Evolutionary conservation across 257 asterid genomes (phyloP), one percentile per base, ranked within the genome.

Genomic region (Gentiana dahurica): DNA sequence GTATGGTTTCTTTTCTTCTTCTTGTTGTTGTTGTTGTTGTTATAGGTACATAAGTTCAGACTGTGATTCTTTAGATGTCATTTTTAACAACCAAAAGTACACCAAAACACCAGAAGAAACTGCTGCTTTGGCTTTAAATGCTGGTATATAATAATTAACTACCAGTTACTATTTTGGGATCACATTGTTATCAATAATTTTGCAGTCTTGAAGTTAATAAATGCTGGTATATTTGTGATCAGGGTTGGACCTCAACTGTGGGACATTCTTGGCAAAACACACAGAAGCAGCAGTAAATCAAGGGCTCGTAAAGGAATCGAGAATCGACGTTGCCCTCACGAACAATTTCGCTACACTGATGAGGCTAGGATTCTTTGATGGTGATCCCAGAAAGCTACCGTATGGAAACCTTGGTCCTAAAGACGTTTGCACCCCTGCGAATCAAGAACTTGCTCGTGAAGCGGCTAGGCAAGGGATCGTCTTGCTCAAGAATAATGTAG

Each of bases 341-440:
- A 88, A 92, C 78, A 87, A 85, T 45, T 83, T 78, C 24, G 90
- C 88, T 0, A 85, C 94, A 0, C 59, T 87, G 68, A 85, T 88
- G 89, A 75, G 97, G 49, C 64, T 88, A 43, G 98, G 97, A 50
- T 88, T 85, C 91, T 92, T 92, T 46, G 95, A 92, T 56, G 98
- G 98, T 5, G 68, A 88, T 36, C 97, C 97, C 0, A 79, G 59
- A 48, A 78, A 79, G 34, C 90, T 73, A 2, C 49, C 65, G 0
- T 92, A 85, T 12, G 97, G 97, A n/a, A 65, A 66, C 33, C 93
- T 88, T 11, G 97, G 98, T n/a, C 94, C 97, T 2, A 70, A 77
- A 55, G 97, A 92, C 48, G 80, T 92, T 0, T 91, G 97, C 74
- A 76, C 93, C 2, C n/a, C 72, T 0, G 79, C 35, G 12, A 69